phyloP scores from a whole-genome alignment of 2,329 filamentous ascomycete species.

The Diaporthe citri region DNA sequence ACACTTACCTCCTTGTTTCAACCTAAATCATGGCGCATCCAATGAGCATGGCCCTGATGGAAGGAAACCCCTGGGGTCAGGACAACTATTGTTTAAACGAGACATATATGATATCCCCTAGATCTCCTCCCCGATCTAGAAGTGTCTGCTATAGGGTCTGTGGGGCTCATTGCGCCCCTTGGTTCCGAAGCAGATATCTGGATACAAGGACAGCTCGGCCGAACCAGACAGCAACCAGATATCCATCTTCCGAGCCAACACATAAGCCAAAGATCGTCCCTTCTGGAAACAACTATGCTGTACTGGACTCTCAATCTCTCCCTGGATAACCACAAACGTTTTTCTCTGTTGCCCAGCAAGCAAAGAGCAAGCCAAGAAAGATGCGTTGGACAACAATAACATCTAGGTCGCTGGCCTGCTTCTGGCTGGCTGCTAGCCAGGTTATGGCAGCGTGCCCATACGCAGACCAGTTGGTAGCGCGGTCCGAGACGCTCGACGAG shows the following conservation, averaged over 20 bases:
- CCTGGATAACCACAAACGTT: not conserved
- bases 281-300: not conserved
- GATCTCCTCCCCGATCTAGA: not conserved
- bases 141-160: not conserved
- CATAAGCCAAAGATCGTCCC: not conserved
- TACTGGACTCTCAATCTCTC: not conserved
- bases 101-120: not conserved
- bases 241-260: not conserved
- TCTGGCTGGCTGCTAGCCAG: conserved; percentile 21
- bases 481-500: conserved; percentile 1
- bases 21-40: not conserved
- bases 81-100: not conserved
- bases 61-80: not conserved
- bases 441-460: conserved; percentile 38
- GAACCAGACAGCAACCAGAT: not conserved
- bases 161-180: not conserved
- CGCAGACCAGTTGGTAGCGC: conserved; percentile 12
- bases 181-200: conserved; percentile 12
- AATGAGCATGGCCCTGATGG: not conserved
- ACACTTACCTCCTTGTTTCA: not conserved
- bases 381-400: conserved; percentile 11
- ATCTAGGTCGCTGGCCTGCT: conserved; percentile 24
- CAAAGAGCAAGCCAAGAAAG: not conserved
- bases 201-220: not conserved
- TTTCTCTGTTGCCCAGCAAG: not conserved